These are phyloP conservation scores for Cryphonectria nitschkei DNA, from an alignment of 2,329 filamentous ascomycete genomes.

Conservation along the genomic window DNA sequence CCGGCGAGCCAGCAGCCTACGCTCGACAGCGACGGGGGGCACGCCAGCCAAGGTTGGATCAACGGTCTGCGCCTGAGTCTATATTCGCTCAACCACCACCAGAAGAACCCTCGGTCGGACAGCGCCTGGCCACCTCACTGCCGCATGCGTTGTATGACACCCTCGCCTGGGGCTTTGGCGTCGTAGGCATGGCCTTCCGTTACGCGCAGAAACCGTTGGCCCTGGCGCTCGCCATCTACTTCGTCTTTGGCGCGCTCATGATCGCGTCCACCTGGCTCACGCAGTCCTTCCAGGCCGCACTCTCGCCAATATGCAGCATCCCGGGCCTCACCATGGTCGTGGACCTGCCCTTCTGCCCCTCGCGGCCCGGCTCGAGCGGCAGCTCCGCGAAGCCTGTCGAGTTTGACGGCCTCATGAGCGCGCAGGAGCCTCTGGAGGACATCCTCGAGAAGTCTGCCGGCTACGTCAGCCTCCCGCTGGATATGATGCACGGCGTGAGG, in stretches of 20 bases:
- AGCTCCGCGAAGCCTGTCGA: conserved; percentile 51
- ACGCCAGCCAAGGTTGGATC: conserved; percentile 26
- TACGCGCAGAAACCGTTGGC: conserved; percentile 68
- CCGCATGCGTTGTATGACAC: conserved; percentile 45
- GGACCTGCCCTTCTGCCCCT: conserved; percentile 66
- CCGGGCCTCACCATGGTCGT: conserved; percentile 67
- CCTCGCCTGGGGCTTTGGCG: conserved; percentile 55
- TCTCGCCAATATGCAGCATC: conserved; percentile 72
- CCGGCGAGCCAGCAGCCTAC: conserved; percentile 32
- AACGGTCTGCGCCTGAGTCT: background rate
- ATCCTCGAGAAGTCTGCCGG: conserved; percentile 70
- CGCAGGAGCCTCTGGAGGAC: conserved; percentile 77
- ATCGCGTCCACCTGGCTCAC: conserved; percentile 66
- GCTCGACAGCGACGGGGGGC: conserved; percentile 33
- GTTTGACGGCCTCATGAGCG: conserved; percentile 74
- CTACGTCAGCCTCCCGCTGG: conserved; percentile 69
- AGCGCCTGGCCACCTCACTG: conserved; percentile 42
- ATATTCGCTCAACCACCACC: conserved; percentile 21
- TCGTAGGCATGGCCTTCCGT: conserved; percentile 62
- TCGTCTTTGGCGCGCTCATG: conserved; percentile 62
- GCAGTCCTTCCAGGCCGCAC: conserved; percentile 60
- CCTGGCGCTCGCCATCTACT: conserved; percentile 62
- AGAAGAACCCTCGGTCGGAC: conserved; percentile 33
- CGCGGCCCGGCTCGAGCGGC: conserved; percentile 26
- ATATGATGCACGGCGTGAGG: conserved; percentile 78